Percentiles rank a stretch among this genome's conserved stretches.
Evolutionary conservation across 2,329 filamentous ascomycete genomes (phyloP).

Genomic region (Cercospora canescens): DNA sequence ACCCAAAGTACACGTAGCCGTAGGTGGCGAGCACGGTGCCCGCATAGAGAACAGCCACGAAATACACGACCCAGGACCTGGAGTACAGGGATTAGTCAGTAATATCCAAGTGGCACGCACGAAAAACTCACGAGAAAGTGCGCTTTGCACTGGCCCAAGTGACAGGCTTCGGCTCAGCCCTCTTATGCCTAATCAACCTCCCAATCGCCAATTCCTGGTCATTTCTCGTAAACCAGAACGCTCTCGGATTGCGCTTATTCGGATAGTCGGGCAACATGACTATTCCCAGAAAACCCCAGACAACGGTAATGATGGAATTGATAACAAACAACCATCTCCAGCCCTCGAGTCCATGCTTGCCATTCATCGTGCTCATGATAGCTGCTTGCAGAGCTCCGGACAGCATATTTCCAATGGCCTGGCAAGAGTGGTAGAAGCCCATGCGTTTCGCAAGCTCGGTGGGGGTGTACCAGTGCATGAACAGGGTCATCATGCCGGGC

Average conservation of each 20-base stretch:
- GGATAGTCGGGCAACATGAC: constrained; percentile 43
- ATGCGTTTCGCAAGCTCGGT: constrained; percentile 28
- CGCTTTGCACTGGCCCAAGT: constrained; percentile 47
- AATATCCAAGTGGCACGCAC: not conserved
- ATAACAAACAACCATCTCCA: constrained; percentile 40
- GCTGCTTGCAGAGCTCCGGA: constrained; percentile 30
- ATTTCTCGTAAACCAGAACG: constrained; percentile 48
- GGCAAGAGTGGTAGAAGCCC: constrained; percentile 30
- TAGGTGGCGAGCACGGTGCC: constrained; percentile 49
- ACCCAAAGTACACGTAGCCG: constrained; percentile 49
- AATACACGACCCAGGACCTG: constrained; percentile 47
- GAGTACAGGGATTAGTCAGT: not conserved
- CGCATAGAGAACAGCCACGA: constrained; percentile 48
- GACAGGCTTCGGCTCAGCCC: constrained; percentile 49
- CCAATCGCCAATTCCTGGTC: constrained; percentile 47
- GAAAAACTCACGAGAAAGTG: constrained; percentile 37
- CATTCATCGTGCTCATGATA: constrained; percentile 36
- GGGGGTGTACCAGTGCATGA: constrained; percentile 36
- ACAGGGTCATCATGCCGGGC: constrained; percentile 48
- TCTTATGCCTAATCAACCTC: constrained; percentile 46
- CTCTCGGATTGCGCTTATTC: constrained; percentile 38
- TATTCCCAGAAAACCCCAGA: constrained; percentile 37
- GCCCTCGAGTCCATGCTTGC: constrained; percentile 32
- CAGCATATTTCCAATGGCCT: constrained; percentile 30
- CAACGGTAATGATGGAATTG: constrained; percentile 39